Conservation (phyloP, 352 stramenopile genomes). For the Pythium brassicae region DNA sequence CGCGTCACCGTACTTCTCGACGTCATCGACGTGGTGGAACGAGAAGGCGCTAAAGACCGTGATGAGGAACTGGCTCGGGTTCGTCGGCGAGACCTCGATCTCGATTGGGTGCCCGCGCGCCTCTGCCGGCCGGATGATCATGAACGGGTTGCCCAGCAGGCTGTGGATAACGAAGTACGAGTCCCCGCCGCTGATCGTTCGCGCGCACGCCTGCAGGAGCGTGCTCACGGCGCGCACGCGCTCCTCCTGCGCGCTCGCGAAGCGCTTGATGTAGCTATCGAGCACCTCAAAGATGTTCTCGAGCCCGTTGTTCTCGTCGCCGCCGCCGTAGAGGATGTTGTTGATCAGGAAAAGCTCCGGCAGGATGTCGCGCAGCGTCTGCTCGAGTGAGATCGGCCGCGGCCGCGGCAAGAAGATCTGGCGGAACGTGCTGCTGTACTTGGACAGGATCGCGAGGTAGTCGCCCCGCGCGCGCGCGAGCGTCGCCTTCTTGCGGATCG, state of each 20-base stretch:
- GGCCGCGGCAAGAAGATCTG: conserved; percentile 71
- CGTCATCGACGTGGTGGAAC: conserved; percentile 75
- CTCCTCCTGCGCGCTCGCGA: conserved; percentile 54
- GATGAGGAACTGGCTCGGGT: conserved; percentile 63
- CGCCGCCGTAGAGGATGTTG: conserved; percentile 67
- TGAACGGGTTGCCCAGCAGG: conserved; percentile 58
- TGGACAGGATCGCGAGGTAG: conserved; percentile 66
- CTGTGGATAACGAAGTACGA: conserved; percentile 80
- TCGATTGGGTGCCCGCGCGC: conserved; percentile 65
- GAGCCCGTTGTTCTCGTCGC: conserved; percentile 54
- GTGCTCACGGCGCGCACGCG: conserved; percentile 64
- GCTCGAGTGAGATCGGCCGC: conserved; percentile 69
- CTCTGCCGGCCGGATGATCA: conserved; percentile 75
- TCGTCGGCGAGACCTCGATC: conserved; percentile 55
- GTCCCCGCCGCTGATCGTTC: conserved; percentile 74
- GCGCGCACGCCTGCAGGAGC: conserved; percentile 64
- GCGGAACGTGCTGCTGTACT: conserved; percentile 52
- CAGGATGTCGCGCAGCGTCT: conserved; percentile 74
- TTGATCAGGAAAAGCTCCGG: conserved; percentile 78
- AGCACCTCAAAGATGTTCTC: conserved; percentile 83
- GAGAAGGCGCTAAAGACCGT: conserved; percentile 75
- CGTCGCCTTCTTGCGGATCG: conserved; percentile 65
- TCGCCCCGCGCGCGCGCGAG: conserved; percentile 44
- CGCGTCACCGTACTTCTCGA: conserved; percentile 56
- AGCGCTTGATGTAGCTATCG: conserved; percentile 64